Evolutionary conservation across 495 filamentous ascomycete species (phyloP).

Genomic region (Haplographium delicatum): DNA sequence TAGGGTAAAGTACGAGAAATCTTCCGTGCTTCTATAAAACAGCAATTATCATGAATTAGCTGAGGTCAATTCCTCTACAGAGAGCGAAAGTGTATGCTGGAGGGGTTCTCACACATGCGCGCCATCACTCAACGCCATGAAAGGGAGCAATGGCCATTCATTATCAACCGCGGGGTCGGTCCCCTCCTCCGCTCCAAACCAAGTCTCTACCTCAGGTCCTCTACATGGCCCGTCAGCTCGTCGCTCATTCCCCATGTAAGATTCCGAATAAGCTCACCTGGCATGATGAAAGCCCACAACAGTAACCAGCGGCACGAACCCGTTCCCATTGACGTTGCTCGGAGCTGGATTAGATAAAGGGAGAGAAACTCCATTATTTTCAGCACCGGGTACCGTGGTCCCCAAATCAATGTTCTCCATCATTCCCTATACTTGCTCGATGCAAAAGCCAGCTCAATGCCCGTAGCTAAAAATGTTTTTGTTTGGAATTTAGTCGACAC

Average conservation of each 20-base stretch:
- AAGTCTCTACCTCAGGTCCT: conserved; percentile 90
- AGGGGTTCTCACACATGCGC: conserved; percentile 72
- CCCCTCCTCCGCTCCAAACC: conserved; percentile 77
- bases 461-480: background rate
- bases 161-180: conserved; percentile 76
- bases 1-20: conserved; percentile 98
- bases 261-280: conserved; percentile 43
- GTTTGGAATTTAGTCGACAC: too few relatives aligned
- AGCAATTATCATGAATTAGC: too few relatives aligned
- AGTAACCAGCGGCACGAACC: conserved; percentile 64
- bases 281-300: conserved; percentile 98
- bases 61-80: conserved; percentile 18
- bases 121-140: conserved; percentile 96
- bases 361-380: too few relatives aligned
- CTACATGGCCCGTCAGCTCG: conserved; percentile 36
- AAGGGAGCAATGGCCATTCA: conserved; percentile 89
- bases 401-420: conserved; percentile 9
- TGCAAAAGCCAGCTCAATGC: background rate
- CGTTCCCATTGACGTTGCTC: conserved; percentile 10
- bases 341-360: too few relatives aligned
- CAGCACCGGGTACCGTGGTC: background rate
- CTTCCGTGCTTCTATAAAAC: conserved; percentile 66
- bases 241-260: conserved; percentile 1
- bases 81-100: too few relatives aligned
- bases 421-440: background rate